These are phyloP conservation scores for Paramecium tetraurelia DNA, from an alignment of 73 alveolate genomes.

Conservation along the genomic window DNA sequence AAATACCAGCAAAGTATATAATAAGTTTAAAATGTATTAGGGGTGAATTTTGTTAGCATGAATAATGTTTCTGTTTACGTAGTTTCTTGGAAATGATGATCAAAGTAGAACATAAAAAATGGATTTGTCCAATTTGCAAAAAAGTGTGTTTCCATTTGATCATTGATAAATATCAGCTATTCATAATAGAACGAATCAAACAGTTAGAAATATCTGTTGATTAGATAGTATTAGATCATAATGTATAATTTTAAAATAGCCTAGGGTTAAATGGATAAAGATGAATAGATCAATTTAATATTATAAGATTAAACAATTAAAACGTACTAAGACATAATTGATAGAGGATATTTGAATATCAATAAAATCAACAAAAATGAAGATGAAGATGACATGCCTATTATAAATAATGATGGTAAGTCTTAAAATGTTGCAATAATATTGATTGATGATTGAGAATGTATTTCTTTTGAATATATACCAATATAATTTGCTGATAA, in stretches of 20 bases:
- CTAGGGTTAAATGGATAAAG: not conserved
- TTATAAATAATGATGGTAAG: not conserved
- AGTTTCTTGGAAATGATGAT: slow-evolving; percentile 22
- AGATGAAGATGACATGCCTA: not conserved
- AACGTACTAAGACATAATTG: not conserved
- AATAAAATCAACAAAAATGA: not conserved
- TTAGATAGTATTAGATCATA: not conserved
- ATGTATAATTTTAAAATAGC: not conserved
- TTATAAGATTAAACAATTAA: not conserved
- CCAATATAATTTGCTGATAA: not conserved
- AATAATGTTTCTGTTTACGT: slow-evolving; percentile 7
- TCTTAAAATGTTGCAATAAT: not conserved
- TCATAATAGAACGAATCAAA: not conserved
- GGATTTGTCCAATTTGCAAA: slow-evolving; percentile 35
- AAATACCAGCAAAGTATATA: not conserved
- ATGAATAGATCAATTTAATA: not conserved
- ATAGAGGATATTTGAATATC: not conserved
- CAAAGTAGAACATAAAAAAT: not conserved
- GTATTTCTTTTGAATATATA: not conserved
- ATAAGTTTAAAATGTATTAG: not conserved
- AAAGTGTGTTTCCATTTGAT: not conserved
- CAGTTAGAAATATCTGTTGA: not conserved
- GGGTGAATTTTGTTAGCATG: slow-evolving; percentile 36
- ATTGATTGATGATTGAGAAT: not conserved
- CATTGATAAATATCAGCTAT: not conserved